Evolutionary conservation across 257 asterid genomes (phyloP), one percentile per base, ranked within the genome.

Genomic region (Capsicum rhomboideum): DNA sequence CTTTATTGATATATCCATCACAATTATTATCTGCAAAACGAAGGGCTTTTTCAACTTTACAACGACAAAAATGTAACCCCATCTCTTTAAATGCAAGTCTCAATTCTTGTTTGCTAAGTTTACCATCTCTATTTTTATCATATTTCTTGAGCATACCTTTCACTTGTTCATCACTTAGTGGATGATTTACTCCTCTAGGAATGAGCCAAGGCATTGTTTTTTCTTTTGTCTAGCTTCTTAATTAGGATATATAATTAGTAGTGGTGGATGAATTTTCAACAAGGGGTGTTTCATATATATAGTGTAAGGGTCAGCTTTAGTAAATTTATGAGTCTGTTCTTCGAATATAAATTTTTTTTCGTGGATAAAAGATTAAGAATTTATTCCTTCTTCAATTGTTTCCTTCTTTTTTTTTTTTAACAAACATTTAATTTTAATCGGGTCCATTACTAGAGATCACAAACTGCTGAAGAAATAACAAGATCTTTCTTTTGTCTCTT

Each of bases 121-220:
- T 44, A 1, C 80, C 86, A 40, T 85, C 90, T 1, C 46, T 54
- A 72, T 87, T 83, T 34, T 28, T 82, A 79, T 87, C 90, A 55
- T 56, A 44, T 8, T 50, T 20, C 49, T 14, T 50, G 16, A 87
- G 80, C 6, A 82, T 28, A 7, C 52, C 49, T 78, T 78, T 79
- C 31, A 87, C 84, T 78, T 66, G 58, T 50, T 74, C 85, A 1
- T 55, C 75, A 21, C 49, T 28, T 52, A 80, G 31, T n/a, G 31
- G 82, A 6, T 44, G 0, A 3, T 58, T 72, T 6, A 44, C 37
- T 5, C 58, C 3, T 21, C 21, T 72, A 44, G 13, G 21, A 72
- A 0, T 23, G 37, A 21, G 7, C 80, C 37, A 72, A 72, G 56
- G 34, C 79, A 72, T 72, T n/a, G 42, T 64, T 3, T 64, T 28